These are phyloP conservation scores for Populus davidiana DNA, from an alignment of 345 rosid species.

Conservation along the genomic window DNA sequence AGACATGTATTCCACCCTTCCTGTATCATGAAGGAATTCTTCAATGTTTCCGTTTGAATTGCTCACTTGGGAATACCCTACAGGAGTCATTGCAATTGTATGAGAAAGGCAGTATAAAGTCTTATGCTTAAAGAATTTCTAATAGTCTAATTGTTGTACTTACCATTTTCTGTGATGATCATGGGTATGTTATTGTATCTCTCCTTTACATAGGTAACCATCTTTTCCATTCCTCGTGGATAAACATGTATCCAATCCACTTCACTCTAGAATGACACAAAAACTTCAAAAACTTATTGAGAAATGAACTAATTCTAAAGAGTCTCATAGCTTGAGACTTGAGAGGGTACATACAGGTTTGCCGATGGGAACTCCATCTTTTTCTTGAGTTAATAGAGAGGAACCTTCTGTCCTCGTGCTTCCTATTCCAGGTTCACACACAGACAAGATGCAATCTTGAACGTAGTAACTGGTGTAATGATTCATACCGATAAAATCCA, in stretches of 20 bases:
- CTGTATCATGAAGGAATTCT: constrained; percentile 37
- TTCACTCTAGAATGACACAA: neutral
- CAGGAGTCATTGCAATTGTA: neutral
- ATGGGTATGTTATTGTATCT: constrained; percentile 49
- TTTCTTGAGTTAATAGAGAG: neutral
- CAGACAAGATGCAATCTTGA: constrained; percentile 17
- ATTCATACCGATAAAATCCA: constrained; percentile 21
- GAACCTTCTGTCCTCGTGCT: constrained; percentile 16
- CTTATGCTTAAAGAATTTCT: too few relatives aligned
- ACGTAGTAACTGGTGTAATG: constrained; percentile 15
- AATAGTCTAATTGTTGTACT: neutral
- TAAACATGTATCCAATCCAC: constrained; percentile 46
- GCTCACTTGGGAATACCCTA: constrained; percentile 49
- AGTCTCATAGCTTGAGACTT: neutral
- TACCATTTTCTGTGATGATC: constrained; percentile 59
- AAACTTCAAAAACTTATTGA: neutral
- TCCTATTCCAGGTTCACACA: neutral
- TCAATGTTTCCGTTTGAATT: constrained; percentile 5
- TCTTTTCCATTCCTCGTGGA: constrained; percentile 51
- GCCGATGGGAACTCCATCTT: constrained; percentile 12
- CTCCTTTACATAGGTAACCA: constrained; percentile 33
- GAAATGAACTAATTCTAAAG: too few relatives aligned
- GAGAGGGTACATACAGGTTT: constrained; percentile 4
- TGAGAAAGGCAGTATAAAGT: too few relatives aligned
- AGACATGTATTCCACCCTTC: constrained; percentile 53